These are phyloP conservation scores for Debaryomyces prosopidis DNA, from an alignment of 805 yeast species.

Conservation along the genomic window DNA sequence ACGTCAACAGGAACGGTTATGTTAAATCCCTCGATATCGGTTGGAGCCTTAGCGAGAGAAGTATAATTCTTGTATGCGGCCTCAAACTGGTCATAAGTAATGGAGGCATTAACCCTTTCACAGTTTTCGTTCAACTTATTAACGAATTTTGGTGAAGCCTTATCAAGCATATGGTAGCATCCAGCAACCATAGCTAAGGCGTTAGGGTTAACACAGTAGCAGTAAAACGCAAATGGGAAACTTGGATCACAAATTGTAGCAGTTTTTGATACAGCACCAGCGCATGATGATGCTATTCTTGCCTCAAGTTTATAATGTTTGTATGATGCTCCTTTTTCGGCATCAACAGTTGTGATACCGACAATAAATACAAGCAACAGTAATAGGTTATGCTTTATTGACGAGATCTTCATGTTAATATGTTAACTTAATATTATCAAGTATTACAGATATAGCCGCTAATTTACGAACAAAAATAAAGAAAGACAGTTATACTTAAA, in stretches of 20 bases:
- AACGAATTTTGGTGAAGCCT: slow-evolving; percentile 9
- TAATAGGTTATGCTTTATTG: no score
- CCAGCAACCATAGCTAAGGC: slow-evolving; percentile 33
- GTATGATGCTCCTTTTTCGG: not conserved
- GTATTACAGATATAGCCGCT: no score
- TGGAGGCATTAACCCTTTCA: slow-evolving; percentile 18
- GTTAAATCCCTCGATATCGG: slow-evolving; percentile 25
- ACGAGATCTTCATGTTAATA: no score
- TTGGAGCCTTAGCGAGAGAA: slow-evolving; percentile 12
- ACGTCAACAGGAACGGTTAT: slow-evolving; percentile 15
- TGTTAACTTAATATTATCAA: no score
- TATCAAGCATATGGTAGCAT: slow-evolving; percentile 17
- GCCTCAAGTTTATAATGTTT: not conserved
- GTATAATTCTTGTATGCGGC: slow-evolving; percentile 14
- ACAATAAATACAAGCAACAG: no score
- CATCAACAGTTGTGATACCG: not conserved
- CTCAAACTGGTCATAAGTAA: slow-evolving; percentile 16
- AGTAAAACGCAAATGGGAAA: slow-evolving; percentile 12
- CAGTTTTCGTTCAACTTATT: slow-evolving; percentile 18
- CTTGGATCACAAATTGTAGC: not conserved
- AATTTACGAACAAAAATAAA: no score
- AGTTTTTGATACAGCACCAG: not conserved
- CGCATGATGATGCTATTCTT: not conserved
- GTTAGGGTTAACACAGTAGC: slow-evolving; percentile 21
- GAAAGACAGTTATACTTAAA: no score